Conservation (phyloP, 2,329 filamentous ascomycete species). For the Fusarium zealandicum region DNA sequence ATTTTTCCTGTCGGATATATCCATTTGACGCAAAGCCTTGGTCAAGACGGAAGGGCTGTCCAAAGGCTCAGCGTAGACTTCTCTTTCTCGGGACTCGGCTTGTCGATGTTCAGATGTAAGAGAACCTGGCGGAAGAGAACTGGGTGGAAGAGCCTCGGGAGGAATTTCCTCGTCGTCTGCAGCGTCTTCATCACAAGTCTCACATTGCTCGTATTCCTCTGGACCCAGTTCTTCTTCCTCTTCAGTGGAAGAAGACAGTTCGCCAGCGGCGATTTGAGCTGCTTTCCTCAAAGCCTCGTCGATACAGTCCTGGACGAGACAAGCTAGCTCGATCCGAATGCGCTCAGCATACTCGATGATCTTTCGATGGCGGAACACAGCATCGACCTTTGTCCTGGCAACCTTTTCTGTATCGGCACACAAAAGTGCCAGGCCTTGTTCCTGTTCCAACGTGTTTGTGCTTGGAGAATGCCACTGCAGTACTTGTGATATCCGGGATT, state of each 20-base stretch:
- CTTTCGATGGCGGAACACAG: conserved; percentile 86
- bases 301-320: conserved; percentile 94
- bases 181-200: conserved; percentile 49
- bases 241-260: conserved; percentile 78
- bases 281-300: conserved; percentile 91
- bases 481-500: conserved; percentile 92
- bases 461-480: conserved; percentile 96
- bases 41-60: conserved; percentile 61
- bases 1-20: conserved; percentile 41
- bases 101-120: conserved; percentile 24
- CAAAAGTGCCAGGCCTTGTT: conserved; percentile 86
- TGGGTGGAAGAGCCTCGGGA: conserved; percentile 21
- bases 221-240: conserved; percentile 60
- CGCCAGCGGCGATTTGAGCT: conserved; percentile 83
- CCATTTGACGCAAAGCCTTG: conserved; percentile 57
- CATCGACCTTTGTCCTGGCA: conserved; percentile 88
- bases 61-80: conserved; percentile 34
- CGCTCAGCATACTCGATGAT: conserved; percentile 97
- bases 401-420: conserved; percentile 88
- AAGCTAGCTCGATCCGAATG: conserved; percentile 91
- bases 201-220: conserved; percentile 36
- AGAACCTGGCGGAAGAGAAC: conserved; percentile 22
- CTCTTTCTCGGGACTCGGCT: conserved; percentile 19
- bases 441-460: conserved; percentile 88
- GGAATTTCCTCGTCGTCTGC: conserved; percentile 29